phyloP scores from a whole-genome alignment of 805 yeast species.

The Starmerella apis region DNA sequence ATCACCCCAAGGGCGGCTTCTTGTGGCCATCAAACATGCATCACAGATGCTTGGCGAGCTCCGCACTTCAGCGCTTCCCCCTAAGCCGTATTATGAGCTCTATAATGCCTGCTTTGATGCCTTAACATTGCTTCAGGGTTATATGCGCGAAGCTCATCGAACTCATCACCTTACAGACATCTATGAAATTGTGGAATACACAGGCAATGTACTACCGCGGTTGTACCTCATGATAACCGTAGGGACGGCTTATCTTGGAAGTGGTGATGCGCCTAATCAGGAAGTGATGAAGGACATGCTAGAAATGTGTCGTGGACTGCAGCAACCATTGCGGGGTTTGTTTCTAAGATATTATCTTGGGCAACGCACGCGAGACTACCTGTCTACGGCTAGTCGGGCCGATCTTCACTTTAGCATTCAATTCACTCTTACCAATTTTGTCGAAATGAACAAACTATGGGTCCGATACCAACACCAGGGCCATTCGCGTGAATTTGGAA shows the following conservation, averaged over 20 bases:
- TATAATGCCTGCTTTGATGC: conserved; percentile 80
- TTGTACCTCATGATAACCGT: conserved; percentile 90
- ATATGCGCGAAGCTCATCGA: conserved; percentile 57
- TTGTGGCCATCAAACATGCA: conserved; percentile 84
- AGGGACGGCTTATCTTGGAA: conserved; percentile 77
- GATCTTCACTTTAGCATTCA: conserved; percentile 55
- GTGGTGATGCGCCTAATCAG: conserved; percentile 64
- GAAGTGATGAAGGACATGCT: conserved; percentile 93
- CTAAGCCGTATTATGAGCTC: conserved; percentile 87
- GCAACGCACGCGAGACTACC: conserved; percentile 63
- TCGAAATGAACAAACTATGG: conserved; percentile 98
- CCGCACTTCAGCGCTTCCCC: conserved; percentile 62
- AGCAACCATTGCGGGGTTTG: conserved; percentile 85
- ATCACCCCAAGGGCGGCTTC: conserved; percentile 48
- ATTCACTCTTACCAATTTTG: conserved; percentile 74
- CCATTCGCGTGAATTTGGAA: conserved; percentile 66
- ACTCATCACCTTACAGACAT: conserved; percentile 72
- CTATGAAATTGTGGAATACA: conserved; percentile 89
- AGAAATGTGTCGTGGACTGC: conserved; percentile 96
- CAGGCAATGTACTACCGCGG: conserved; percentile 82
- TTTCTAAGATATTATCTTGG: conserved; percentile 81
- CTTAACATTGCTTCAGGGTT: conserved; percentile 53
- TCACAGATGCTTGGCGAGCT: conserved; percentile 72
- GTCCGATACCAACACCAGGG: conserved; percentile 94
- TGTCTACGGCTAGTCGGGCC: conserved; percentile 35